These are phyloP conservation scores for Neurospora sp. DNA, from an alignment of 2,329 filamentous ascomycete species.

Conservation along the genomic window DNA sequence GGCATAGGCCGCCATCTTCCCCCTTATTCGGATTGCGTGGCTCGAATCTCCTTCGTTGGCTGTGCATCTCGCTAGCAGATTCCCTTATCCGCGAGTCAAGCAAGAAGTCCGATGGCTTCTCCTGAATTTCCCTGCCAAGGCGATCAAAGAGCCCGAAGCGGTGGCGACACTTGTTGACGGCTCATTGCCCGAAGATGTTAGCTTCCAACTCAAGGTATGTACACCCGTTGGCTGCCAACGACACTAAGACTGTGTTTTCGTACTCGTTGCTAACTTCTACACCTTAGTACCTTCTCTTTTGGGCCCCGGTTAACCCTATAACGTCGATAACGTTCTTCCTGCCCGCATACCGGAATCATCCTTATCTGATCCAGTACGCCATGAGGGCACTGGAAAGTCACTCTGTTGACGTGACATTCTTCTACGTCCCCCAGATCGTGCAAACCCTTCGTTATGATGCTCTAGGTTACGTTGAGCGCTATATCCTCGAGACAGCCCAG, in stretches of 20 bases:
- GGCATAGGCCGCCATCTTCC: slow-evolving; percentile 42
- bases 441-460: slow-evolving; percentile 88
- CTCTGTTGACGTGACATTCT: slow-evolving; percentile 94
- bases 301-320: slow-evolving; percentile 85
- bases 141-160: slow-evolving; percentile 70
- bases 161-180: slow-evolving; percentile 73
- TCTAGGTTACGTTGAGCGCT: slow-evolving; percentile 89
- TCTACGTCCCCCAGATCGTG: slow-evolving; percentile 97
- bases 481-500: slow-evolving; percentile 92
- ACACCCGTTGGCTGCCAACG: background rate
- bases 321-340: slow-evolving; percentile 90
- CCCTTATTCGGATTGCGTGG: slow-evolving; percentile 77
- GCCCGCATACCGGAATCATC: slow-evolving; percentile 81
- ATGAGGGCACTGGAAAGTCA: slow-evolving; percentile 92
- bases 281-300: slow-evolving; percentile 73
- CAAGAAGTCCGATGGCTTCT: slow-evolving; percentile 72
- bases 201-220: slow-evolving; percentile 69
- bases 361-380: slow-evolving; percentile 90
- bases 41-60: slow-evolving; percentile 73
- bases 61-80: slow-evolving; percentile 73
- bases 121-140: slow-evolving; percentile 74
- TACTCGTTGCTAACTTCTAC: slow-evolving; percentile 17
- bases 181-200: slow-evolving; percentile 66
- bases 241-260: background rate
- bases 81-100: slow-evolving; percentile 62